A percentile compares a stretch with the other conserved stretches of the same genome.
Evolutionary conservation across 1,139 yeast genomes (phyloP).

Genomic region (Saccharomyces uvarum): DNA sequence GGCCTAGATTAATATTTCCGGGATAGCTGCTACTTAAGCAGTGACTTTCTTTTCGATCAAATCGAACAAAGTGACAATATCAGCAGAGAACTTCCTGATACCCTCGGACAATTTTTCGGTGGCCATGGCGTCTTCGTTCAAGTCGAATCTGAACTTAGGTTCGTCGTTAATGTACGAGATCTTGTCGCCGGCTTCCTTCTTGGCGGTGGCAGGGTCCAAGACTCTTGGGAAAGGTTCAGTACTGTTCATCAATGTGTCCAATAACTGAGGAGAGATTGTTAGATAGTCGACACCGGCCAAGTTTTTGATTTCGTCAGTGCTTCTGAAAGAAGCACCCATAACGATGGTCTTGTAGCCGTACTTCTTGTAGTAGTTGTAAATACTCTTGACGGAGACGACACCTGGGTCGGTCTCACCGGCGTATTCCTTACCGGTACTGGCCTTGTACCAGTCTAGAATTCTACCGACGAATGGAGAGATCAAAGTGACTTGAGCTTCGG

Average conservation of each 20-base stretch:
- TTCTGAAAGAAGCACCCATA: slow-evolving; percentile 99
- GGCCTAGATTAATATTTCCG: neutral
- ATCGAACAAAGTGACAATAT: slow-evolving; percentile 75
- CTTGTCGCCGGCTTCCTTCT: slow-evolving; percentile 52
- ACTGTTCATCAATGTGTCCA: slow-evolving; percentile 83
- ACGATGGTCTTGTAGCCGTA: slow-evolving; percentile 93
- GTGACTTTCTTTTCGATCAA: slow-evolving; percentile 68
- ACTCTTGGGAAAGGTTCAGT: slow-evolving; percentile 69
- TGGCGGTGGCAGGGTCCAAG: slow-evolving; percentile 56
- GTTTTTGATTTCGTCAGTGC: slow-evolving; percentile 90
- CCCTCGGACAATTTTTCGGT: slow-evolving; percentile 97
- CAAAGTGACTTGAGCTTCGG: slow-evolving; percentile 92
- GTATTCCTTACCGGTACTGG: slow-evolving; percentile 83
- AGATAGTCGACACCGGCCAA: slow-evolving; percentile 95
- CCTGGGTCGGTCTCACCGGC: slow-evolving; percentile 85
- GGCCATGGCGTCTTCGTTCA: slow-evolving; percentile 97
- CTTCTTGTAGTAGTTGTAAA: slow-evolving; percentile 97
- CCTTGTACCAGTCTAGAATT: slow-evolving; percentile 98
- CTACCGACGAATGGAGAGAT: slow-evolving; percentile 99
- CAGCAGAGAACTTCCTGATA: slow-evolving; percentile 95
- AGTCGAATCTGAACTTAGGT: slow-evolving; percentile 78
- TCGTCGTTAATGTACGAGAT: slow-evolving; percentile 80
- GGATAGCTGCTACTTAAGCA: slow-evolving; percentile 24
- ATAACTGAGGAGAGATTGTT: slow-evolving; percentile 89
- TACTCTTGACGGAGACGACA: slow-evolving; percentile 78